phyloP scores from a whole-genome alignment of 2,329 filamentous ascomycete genomes.

The Aspergillus ibericus region DNA sequence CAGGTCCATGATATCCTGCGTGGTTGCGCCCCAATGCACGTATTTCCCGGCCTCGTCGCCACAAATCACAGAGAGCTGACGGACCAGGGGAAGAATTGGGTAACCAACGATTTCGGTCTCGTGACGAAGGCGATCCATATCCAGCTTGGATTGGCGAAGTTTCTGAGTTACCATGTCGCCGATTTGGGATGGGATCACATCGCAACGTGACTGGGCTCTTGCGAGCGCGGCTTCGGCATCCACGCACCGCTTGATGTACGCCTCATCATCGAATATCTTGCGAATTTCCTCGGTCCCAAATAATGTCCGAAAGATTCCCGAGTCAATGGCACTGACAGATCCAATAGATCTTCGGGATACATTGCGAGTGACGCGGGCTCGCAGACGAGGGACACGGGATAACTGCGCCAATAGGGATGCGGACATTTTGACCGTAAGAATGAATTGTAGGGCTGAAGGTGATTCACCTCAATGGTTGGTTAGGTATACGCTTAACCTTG shows the following conservation, averaged over 20 bases:
- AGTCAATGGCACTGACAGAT: slow-evolving; percentile 23
- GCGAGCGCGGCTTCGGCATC: slow-evolving; percentile 56
- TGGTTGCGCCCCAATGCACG: slow-evolving; percentile 61
- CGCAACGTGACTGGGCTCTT: slow-evolving; percentile 50
- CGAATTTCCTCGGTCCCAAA: slow-evolving; percentile 16
- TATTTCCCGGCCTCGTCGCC: slow-evolving; percentile 44
- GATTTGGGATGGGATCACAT: slow-evolving; percentile 47
- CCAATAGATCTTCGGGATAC: slow-evolving; percentile 63
- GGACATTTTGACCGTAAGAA: not conserved
- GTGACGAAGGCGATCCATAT: slow-evolving; percentile 45
- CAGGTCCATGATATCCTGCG: slow-evolving; percentile 61
- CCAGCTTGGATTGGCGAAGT: slow-evolving; percentile 36
- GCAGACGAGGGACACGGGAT: slow-evolving; percentile 11
- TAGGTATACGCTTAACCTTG: not conserved
- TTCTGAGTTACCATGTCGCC: slow-evolving; percentile 40
- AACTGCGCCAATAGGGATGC: slow-evolving; percentile 17
- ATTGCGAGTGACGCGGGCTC: slow-evolving; percentile 44
- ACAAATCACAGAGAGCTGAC: slow-evolving; percentile 46
- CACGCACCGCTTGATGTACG: slow-evolving; percentile 49
- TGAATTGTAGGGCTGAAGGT: not conserved
- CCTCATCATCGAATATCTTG: slow-evolving; percentile 48
- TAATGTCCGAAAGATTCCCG: slow-evolving; percentile 14
- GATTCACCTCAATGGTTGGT: no score
- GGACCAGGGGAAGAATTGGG: slow-evolving; percentile 53
- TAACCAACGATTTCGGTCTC: slow-evolving; percentile 58